Evolutionary conservation across 305 asterid species (phyloP), one percentile per base, ranked within the genome.

Genomic region (Solanum aculeatissimum): DNA sequence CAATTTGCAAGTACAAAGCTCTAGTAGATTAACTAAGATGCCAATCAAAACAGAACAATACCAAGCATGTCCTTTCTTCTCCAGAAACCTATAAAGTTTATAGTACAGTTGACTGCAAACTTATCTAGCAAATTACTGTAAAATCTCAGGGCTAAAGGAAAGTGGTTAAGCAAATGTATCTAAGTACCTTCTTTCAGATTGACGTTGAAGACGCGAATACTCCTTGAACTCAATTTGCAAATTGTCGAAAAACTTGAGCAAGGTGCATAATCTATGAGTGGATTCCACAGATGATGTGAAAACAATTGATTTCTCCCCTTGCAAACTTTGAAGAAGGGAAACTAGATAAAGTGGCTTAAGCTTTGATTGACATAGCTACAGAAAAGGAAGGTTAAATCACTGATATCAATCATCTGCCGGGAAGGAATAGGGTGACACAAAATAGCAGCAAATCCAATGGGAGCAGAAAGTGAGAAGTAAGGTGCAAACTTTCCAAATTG

Each of bases 251-350:
- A 87, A 93, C 84, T 91, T 92, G 80, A 95, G 90, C 84, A 92
- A 86, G 70, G 92, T 90, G 89, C 96, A 92, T 83, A 95, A 86
- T 69, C 95, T 90, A 89, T 93, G 98, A 85, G 97, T 92, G 58
- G 95, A 91, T 88, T 94, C 97, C 35, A 95, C 96, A 2, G 99
- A 94, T 80, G 95, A 90, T 62, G 98, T 93, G 93, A 95, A 94
- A 88, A 95, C 94, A 84, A 95, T 95, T 86, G 94, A 89, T 87
- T 95, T 94, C 85, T 95, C 95, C 86, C 91, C 92, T 87, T 86
- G 90, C 89, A 95, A 85, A 81, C 86, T 88, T 89, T 91, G 92
- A 88, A 95, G 90, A 49, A 95, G 97, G 27, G 95, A 93, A 43
- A 92, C 95, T 54, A 95, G 90, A 86, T 93, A 95, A 57, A 94